A percentile compares a stretch with the other conserved stretches of the same genome.
These are phyloP conservation scores for Phytophthora pinifolia DNA, from an alignment of 352 stramenopile genomes.

Conservation along the genomic window DNA sequence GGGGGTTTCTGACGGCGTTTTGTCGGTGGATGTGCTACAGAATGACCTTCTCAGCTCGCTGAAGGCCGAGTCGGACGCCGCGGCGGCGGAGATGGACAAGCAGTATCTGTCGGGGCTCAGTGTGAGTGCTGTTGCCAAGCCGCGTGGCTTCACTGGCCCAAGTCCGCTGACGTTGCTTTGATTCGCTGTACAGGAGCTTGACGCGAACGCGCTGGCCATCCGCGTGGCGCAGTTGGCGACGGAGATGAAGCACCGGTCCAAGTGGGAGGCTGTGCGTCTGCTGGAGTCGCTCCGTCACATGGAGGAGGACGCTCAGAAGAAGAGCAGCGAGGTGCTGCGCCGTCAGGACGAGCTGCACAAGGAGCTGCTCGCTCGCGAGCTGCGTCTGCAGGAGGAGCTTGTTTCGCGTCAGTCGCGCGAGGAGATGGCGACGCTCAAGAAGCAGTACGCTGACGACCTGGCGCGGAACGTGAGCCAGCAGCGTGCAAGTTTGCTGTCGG, in stretches of 20 bases:
- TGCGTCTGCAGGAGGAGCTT: conserved; percentile 73
- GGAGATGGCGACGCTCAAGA: conserved; percentile 63
- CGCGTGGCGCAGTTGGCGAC: conserved; percentile 77
- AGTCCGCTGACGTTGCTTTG: conserved; percentile 1
- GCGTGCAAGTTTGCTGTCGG: conserved; percentile 53
- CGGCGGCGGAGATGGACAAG: conserved; percentile 65
- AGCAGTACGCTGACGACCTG: conserved; percentile 64
- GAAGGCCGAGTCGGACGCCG: conserved; percentile 57
- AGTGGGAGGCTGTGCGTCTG: conserved; percentile 80
- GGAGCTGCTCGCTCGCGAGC: conserved; percentile 72
- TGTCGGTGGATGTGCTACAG: conserved; percentile 26
- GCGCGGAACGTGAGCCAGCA: conserved; percentile 61
- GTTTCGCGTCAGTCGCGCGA: conserved; percentile 59
- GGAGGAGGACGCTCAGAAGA: conserved; percentile 78
- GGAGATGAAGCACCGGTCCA: conserved; percentile 88
- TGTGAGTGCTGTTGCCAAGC: conserved; percentile 30
- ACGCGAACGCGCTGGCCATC: conserved; percentile 68
- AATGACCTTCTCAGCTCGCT: conserved; percentile 64
- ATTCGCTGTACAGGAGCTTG: conserved; percentile 46
- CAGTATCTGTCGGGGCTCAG: conserved; percentile 75
- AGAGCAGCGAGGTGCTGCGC: conserved; percentile 61
- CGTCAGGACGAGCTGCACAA: conserved; percentile 74
- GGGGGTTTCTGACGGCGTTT: conserved; percentile 5
- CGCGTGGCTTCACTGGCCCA: not conserved
- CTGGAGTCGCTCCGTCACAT: conserved; percentile 75